These are phyloP conservation scores for Cylindrotheca closterium DNA, from an alignment of 108 stramenopile genomes.

Conservation along the genomic window DNA sequence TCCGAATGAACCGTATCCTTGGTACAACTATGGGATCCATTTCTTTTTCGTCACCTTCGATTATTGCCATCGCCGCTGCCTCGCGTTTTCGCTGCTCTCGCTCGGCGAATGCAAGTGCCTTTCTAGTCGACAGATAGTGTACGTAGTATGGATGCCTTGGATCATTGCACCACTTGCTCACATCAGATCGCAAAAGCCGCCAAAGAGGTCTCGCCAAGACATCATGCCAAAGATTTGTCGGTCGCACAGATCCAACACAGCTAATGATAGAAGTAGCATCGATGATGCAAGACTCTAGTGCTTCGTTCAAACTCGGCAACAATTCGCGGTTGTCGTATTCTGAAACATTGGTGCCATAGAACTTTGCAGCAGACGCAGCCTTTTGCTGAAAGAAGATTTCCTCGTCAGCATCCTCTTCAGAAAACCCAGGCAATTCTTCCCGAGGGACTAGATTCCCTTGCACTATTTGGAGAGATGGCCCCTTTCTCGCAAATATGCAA, in stretches of 20 bases:
- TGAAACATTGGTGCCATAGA: conserved; percentile 33
- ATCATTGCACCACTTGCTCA: conserved; percentile 65
- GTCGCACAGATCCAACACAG: conserved; percentile 57
- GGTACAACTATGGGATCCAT: conserved; percentile 10
- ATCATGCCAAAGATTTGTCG: conserved; percentile 66
- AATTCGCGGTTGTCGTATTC: conserved; percentile 44
- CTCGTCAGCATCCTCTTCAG: conserved; percentile 29
- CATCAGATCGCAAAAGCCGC: conserved; percentile 51
- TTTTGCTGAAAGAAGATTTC: conserved; percentile 27
- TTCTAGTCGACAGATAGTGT: conserved; percentile 52
- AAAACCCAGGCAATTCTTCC: conserved; percentile 39
- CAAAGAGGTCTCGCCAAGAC: conserved; percentile 48
- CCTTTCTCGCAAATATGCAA: conserved; percentile 19
- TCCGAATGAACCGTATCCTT: conserved; percentile 68
- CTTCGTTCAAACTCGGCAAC: conserved; percentile 41
- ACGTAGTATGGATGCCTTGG: conserved; percentile 68
- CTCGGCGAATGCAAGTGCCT: conserved; percentile 64
- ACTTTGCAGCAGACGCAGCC: conserved; percentile 38
- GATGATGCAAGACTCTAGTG: conserved; percentile 47
- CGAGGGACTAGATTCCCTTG: conserved; percentile 59
- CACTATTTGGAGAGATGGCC: conserved; percentile 56
- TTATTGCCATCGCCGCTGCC: conserved; percentile 27
- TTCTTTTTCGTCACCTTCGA: conserved; percentile 22
- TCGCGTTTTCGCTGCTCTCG: conserved; percentile 57
- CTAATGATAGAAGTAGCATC: conserved; percentile 65